Percentiles rank a stretch among this genome's conserved stretches.
Evolutionary conservation across 75 land plant genomes (phyloP).

Genomic region (Gnetum montanum): DNA sequence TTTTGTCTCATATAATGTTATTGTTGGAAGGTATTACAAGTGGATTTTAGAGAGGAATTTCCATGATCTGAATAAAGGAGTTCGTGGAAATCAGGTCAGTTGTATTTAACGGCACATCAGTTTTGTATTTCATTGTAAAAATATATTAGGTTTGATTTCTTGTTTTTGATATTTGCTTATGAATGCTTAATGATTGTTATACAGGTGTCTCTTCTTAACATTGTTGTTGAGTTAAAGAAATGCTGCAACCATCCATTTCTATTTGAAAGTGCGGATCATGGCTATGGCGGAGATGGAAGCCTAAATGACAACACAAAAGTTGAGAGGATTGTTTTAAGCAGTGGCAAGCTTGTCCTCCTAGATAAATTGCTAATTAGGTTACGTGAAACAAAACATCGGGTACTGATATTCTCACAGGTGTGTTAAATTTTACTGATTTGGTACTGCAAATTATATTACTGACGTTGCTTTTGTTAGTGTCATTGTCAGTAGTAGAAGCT

Average conservation of each 20-base stretch:
- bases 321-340: slow-evolving; percentile 82
- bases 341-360: slow-evolving; percentile 93
- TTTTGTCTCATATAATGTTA: too few relatives aligned
- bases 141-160: not conserved
- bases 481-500: too few relatives aligned
- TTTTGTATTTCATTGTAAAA: not conserved
- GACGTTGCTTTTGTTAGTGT: not conserved
- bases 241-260: slow-evolving; percentile 99
- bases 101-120: not conserved
- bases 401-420: slow-evolving; percentile 98
- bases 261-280: slow-evolving; percentile 99
- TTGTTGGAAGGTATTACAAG: slow-evolving; percentile 88
- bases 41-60: slow-evolving; percentile 99
- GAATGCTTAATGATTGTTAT: not conserved
- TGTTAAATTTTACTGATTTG: not conserved
- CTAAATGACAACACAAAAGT: slow-evolving; percentile 73
- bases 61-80: slow-evolving; percentile 94
- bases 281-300: slow-evolving; percentile 86
- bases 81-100: slow-evolving; percentile 91
- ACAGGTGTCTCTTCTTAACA: slow-evolving; percentile 97
- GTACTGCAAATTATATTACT: not conserved
- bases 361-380: slow-evolving; percentile 76
- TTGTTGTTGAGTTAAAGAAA: slow-evolving; percentile 99
- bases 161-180: not conserved
- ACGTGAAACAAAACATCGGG: slow-evolving; percentile 90